These are phyloP conservation scores for Xylaria arbuscula DNA, from an alignment of 2,329 filamentous ascomycete species.

Conservation along the genomic window DNA sequence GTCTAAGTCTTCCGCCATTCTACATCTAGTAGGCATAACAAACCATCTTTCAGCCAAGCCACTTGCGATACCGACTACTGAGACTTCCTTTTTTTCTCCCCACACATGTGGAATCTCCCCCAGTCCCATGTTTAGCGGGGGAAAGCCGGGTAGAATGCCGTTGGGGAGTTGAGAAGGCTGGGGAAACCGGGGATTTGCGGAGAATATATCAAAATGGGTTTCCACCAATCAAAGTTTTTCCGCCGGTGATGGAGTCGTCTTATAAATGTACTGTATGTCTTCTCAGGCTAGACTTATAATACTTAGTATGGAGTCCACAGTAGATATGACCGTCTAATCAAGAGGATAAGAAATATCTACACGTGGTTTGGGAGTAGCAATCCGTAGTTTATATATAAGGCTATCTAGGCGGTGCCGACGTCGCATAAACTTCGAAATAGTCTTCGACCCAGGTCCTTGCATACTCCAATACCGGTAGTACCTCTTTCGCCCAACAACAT, in stretches of 20 bases:
- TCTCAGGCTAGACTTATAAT: neutral
- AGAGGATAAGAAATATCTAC: neutral
- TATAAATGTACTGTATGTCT: neutral
- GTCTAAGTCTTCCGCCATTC: neutral
- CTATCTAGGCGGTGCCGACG: neutral
- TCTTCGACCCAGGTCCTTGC: neutral
- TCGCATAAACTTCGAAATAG: neutral
- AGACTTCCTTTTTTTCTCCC: conserved; percentile 5
- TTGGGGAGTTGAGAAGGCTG: conserved; percentile 21
- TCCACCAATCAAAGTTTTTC: conserved; percentile 32
- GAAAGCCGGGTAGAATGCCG: conserved; percentile 6
- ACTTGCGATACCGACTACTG: neutral
- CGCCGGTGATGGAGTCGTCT: neutral
- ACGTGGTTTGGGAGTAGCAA: neutral
- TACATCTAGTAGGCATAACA: neutral
- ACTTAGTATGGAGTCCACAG: neutral
- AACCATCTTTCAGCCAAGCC: neutral
- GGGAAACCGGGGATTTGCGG: conserved; percentile 31
- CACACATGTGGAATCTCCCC: conserved; percentile 29
- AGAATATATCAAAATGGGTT: conserved; percentile 17
- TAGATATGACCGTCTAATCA: neutral
- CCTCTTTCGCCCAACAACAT: neutral
- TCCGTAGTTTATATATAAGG: neutral
- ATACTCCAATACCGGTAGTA: neutral
- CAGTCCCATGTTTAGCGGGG: conserved; percentile 25